Base-by-base conservation (phyloP, 1,284 basidiomycete species). In the Sporisorium reilianum region DNA sequence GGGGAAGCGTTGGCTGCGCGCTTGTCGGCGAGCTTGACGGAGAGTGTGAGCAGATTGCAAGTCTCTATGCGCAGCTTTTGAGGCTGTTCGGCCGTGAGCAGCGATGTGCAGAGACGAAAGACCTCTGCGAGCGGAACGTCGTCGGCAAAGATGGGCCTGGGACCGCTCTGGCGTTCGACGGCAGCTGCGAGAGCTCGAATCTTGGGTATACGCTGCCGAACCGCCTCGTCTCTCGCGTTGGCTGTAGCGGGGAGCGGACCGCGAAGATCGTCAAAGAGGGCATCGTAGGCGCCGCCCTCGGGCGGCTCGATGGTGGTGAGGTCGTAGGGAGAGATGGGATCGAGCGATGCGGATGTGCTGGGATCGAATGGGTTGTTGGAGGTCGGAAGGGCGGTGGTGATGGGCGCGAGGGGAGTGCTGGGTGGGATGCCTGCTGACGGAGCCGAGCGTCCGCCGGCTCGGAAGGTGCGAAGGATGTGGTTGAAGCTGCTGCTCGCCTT, bases 11-110 rank as follows among this genome's bases (percentile, higher is more conserved):
- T 63, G 30, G 67, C 64, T n/a, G 77, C 67, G 23, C 75, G 60
- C 28, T 64, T 55, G 26, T 79, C 77, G 18, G 77, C 76, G 1
- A 79, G 72, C 45, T 75, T 64, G 49, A 80, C 72, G 1, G 71
- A 67, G 25, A 71, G 34, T 0, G 72, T 75, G 25, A 78, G 58
- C 20, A 79, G 67, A 20, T 79, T 58, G 53, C 74, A 77, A 3
- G 71, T 62, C 28, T 68, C 74, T 46, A 79, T 68, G n/a, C 75
- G 58, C 9, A 75, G 57, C 26, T 45, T 56, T 41, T 75, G 72
- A 38, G 77, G 64, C 8, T 73, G 61, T 34, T 79, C 65, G 18
- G 67, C 67, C 9, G 64, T 78, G 30, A 80, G 73, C 16, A 80
- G 61, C 8, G 45, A n/a, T 10, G 73, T 70, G 58, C 74, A 77